Conservation (phyloP, 1,139 yeast genomes). For the Protomyces gravidus region DNA sequence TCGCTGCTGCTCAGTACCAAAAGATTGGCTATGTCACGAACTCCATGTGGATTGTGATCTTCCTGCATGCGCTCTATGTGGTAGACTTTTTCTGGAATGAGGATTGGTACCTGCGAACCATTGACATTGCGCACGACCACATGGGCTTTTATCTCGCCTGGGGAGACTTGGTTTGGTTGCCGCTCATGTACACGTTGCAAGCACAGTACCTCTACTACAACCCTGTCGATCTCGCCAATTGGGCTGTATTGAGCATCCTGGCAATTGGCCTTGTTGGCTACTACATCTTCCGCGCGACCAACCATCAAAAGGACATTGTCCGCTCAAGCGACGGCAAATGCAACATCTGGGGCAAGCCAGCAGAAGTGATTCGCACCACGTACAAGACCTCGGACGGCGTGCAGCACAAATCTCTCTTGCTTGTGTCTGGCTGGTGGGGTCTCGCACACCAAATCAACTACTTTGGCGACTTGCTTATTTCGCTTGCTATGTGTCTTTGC, state of each 20-base stretch:
- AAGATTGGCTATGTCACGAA: slow-evolving; percentile 59
- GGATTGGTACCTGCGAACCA: slow-evolving; percentile 64
- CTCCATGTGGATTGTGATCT: slow-evolving; percentile 63
- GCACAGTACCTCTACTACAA: slow-evolving; percentile 71
- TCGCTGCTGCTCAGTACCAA: slow-evolving; percentile 75
- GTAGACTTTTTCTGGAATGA: slow-evolving; percentile 63
- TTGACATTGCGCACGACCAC: slow-evolving; percentile 95
- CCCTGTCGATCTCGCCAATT: slow-evolving; percentile 54
- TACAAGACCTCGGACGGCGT: slow-evolving; percentile 24
- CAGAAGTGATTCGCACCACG: slow-evolving; percentile 23
- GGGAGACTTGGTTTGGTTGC: slow-evolving; percentile 89
- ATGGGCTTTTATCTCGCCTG: slow-evolving; percentile 93
- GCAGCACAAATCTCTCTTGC: slow-evolving; percentile 61
- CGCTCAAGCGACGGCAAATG: slow-evolving; percentile 71
- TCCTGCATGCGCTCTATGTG: slow-evolving; percentile 76
- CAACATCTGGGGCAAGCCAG: slow-evolving; percentile 43
- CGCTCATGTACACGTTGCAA: slow-evolving; percentile 84
- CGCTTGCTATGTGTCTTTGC: slow-evolving; percentile 87
- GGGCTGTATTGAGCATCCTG: slow-evolving; percentile 42
- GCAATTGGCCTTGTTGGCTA: slow-evolving; percentile 58
- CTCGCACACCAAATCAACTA: slow-evolving; percentile 87
- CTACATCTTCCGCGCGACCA: slow-evolving; percentile 76
- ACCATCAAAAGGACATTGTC: slow-evolving; percentile 68
- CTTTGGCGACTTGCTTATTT: slow-evolving; percentile 90
- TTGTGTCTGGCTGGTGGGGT: slow-evolving; percentile 96